Evolutionary conservation across 1,139 yeast species (phyloP).

Genomic region (Suhomyces atakaporum): DNA sequence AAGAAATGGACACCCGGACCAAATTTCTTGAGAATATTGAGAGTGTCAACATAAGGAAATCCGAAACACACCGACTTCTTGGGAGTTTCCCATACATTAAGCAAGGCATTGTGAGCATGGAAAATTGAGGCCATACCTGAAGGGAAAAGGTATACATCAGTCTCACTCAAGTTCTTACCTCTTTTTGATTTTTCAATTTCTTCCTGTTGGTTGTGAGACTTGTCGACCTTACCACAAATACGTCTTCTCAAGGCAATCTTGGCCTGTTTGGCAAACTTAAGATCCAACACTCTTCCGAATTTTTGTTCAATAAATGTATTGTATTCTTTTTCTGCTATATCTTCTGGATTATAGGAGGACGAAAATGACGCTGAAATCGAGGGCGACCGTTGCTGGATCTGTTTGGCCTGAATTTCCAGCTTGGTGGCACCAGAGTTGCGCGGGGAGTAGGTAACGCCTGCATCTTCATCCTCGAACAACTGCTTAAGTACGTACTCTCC

Average conservation of each 20-base stretch:
- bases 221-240: constrained; percentile 67
- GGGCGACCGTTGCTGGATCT: constrained; percentile 34
- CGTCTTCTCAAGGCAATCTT: constrained; percentile 72
- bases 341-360: constrained; percentile 28
- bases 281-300: constrained; percentile 84
- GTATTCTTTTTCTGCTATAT: constrained; percentile 50
- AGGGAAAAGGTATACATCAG: constrained; percentile 82
- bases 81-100: constrained; percentile 35
- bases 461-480: constrained; percentile 40
- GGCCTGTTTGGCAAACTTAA: constrained; percentile 74
- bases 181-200: constrained; percentile 35
- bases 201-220: constrained; percentile 36
- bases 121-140: constrained; percentile 94
- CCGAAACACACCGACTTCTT: constrained; percentile 88
- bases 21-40: constrained; percentile 81
- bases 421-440: constrained; percentile 19
- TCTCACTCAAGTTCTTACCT: constrained; percentile 42
- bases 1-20: constrained; percentile 86
- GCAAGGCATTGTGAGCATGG: constrained; percentile 70
- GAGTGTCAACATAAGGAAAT: constrained; percentile 91
- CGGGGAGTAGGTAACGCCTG: not conserved
- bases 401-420: constrained; percentile 42
- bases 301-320: constrained; percentile 81
- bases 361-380: constrained; percentile 28
- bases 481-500: constrained; percentile 81